A percentile compares a stretch with the other conserved stretches of the same genome.
These are phyloP conservation scores for Pugionium cornutum DNA, from an alignment of 345 rosid genomes.

Conservation along the genomic window DNA sequence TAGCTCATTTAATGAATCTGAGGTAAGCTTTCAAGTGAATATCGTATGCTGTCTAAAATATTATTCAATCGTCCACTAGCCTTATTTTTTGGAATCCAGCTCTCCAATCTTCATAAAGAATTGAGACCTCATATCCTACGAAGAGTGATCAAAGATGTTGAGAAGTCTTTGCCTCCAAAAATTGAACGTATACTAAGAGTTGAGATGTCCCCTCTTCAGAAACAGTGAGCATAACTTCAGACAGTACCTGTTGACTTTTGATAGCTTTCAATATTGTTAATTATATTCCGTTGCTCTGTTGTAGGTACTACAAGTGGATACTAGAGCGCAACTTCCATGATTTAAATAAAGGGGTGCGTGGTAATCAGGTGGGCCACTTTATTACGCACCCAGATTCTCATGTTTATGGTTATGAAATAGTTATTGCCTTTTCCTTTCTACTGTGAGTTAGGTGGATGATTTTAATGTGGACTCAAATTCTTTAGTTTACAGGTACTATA, in stretches of 20 bases:
- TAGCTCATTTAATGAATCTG: constrained; percentile 90
- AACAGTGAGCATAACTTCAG: constrained; percentile 61
- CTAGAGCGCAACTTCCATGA: constrained; percentile 98
- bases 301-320: constrained; percentile 98
- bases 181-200: constrained; percentile 98
- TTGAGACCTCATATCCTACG: constrained; percentile 97
- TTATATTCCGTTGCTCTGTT: constrained; percentile 18
- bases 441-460: constrained; percentile 6
- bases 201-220: constrained; percentile 99
- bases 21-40: constrained; percentile 50
- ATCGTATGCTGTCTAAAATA: constrained; percentile 7
- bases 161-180: constrained; percentile 98
- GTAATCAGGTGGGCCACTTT: constrained; percentile 78
- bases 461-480: constrained; percentile 4
- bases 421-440: background rate
- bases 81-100: constrained; percentile 51
- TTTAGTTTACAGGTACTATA: constrained; percentile 27
- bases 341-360: constrained; percentile 98
- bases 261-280: constrained; percentile 3
- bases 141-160: constrained; percentile 98
- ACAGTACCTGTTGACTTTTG: constrained; percentile 12
- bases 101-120: constrained; percentile 95
- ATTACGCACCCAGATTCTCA: constrained; percentile 23
- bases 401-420: constrained; percentile 25
- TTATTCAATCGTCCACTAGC: constrained; percentile 14